phyloP scores from a whole-genome alignment of 1,139 yeast species.

The Schizosaccharomyces versatilis region DNA sequence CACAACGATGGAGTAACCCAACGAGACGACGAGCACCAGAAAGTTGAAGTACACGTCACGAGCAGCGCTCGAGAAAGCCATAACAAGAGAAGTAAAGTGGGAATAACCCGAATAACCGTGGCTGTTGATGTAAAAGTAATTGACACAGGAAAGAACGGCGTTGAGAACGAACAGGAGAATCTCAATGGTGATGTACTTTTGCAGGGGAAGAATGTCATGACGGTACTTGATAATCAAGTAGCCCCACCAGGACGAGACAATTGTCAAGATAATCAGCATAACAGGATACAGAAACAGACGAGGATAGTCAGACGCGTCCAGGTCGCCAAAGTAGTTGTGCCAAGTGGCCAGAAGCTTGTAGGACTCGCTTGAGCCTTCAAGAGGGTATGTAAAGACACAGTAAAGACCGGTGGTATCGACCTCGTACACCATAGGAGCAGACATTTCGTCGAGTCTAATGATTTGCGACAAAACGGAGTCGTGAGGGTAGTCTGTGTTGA shows the following conservation, averaged over 20 bases:
- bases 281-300: constrained; percentile 76
- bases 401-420: constrained; percentile 68
- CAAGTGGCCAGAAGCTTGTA: constrained; percentile 8
- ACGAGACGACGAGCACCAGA: constrained; percentile 57
- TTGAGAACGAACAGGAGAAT: constrained; percentile 4
- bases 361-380: constrained; percentile 1
- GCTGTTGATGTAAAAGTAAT: constrained; percentile 63
- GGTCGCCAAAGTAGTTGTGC: constrained; percentile 18
- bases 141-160: constrained; percentile 16
- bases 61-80: constrained; percentile 57
- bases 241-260: constrained; percentile 58
- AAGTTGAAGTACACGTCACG: constrained; percentile 79
- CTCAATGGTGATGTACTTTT: constrained; percentile 39
- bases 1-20: constrained; percentile 82
- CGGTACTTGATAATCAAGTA: constrained; percentile 74
- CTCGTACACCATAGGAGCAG: constrained; percentile 24
- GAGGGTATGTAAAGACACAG: constrained; percentile 49
- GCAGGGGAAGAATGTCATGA: constrained; percentile 72
- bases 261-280: constrained; percentile 61
- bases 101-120: constrained; percentile 36
- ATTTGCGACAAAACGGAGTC: constrained; percentile 7
- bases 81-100: constrained; percentile 49
- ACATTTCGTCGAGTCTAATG: constrained; percentile 20
- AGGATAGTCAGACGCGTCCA: constrained; percentile 79
- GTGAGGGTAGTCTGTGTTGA: constrained; percentile 10